Evolutionary conservation across 768 basidiomycete genomes (phyloP).

Genomic region (Leccinum barrowsii): DNA sequence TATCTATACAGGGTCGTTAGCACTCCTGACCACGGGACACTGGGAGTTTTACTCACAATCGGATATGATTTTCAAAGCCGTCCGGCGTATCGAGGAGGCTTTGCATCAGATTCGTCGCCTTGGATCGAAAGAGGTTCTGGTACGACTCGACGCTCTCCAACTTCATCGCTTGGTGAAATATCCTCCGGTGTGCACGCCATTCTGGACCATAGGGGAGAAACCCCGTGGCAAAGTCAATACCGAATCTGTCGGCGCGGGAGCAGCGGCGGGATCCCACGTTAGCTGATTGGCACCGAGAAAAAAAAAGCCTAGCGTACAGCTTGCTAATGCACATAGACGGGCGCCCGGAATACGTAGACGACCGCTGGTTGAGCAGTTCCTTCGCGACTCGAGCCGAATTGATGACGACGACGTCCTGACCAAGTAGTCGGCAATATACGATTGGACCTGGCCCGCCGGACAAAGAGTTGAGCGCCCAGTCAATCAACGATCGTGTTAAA

Average conservation of each 20-base stretch:
- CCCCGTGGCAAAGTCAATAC: constrained; percentile 27
- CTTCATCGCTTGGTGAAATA: constrained; percentile 29
- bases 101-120: constrained; percentile 16
- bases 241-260: constrained; percentile 18
- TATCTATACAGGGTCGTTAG: constrained; percentile 17
- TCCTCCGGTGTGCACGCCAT: constrained; percentile 27
- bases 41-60: constrained; percentile 9
- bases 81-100: constrained; percentile 21
- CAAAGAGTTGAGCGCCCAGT: not conserved
- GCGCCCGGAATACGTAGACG: constrained; percentile 28
- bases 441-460: constrained; percentile 19
- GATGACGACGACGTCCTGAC: constrained; percentile 26
- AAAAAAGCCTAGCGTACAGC: constrained; percentile 11
- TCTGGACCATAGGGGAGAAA: constrained; percentile 28
- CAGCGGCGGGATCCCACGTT: not conserved
- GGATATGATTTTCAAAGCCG: constrained; percentile 25
- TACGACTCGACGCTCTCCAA: constrained; percentile 16
- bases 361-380: constrained; percentile 30
- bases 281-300: not conserved
- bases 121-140: constrained; percentile 23
- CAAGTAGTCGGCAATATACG: constrained; percentile 26
- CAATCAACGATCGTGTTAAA: not conserved
- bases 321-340: constrained; percentile 20
- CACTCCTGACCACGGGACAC: not conserved
- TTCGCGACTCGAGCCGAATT: constrained; percentile 25